These are phyloP conservation scores for Artemisia annua DNA, from an alignment of 129 eudicot species.

Conservation along the genomic window DNA sequence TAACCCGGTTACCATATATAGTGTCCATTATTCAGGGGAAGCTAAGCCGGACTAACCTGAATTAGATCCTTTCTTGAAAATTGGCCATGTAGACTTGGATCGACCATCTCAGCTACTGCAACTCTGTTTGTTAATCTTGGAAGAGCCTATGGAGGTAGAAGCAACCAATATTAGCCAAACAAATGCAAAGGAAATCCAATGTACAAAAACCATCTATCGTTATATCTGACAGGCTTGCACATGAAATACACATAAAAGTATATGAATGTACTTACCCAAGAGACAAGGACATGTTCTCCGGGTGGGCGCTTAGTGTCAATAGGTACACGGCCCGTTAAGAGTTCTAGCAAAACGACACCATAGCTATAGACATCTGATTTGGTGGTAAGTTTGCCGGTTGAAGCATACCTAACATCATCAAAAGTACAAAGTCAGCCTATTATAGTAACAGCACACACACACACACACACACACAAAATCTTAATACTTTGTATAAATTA, in stretches of 20 bases:
- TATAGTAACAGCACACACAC: too few relatives aligned
- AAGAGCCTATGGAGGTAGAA: conserved; percentile 62
- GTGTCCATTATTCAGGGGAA: conserved; percentile 4
- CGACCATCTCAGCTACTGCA: conserved; percentile 75
- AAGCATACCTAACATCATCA: conserved; percentile 62
- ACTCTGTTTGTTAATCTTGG: conserved; percentile 86
- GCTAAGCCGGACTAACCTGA: conserved; percentile 51
- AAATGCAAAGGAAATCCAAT: background rate
- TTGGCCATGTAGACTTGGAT: conserved; percentile 67
- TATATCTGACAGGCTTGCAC: background rate
- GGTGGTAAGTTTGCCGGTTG: conserved; percentile 89
- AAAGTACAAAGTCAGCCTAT: background rate
- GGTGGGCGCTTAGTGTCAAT: conserved; percentile 76
- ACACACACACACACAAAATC: too few relatives aligned
- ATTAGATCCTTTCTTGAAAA: conserved; percentile 70
- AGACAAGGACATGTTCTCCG: conserved; percentile 93
- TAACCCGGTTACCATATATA: background rate
- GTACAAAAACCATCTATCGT: background rate
- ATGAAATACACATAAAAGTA: background rate
- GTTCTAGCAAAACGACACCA: conserved; percentile 88
- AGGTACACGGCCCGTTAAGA: conserved; percentile 85
- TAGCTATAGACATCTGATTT: conserved; percentile 91
- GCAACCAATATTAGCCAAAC: background rate
- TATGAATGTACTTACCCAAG: conserved; percentile 62
- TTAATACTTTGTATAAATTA: too few relatives aligned